phyloP scores from a whole-genome alignment of 2,329 filamentous ascomycete species.

The Zopfia rhizophila region DNA sequence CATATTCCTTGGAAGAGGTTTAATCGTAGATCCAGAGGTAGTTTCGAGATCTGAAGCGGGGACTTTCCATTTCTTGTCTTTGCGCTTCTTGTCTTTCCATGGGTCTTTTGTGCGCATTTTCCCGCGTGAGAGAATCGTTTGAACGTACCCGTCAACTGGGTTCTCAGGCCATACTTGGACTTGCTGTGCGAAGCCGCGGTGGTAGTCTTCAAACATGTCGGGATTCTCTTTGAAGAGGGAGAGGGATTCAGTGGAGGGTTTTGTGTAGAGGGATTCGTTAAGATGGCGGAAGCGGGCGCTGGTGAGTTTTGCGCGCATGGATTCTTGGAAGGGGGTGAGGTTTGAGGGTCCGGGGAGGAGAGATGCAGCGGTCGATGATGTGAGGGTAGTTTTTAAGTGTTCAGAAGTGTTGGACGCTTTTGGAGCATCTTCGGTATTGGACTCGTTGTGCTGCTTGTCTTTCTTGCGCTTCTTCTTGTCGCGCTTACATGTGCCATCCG shows the following conservation, averaged over 20 bases:
- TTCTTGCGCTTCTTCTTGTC: constrained; percentile 50
- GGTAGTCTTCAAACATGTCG: constrained; percentile 95
- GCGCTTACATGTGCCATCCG: constrained; percentile 28
- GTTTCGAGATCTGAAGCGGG: constrained; percentile 20
- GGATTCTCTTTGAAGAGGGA: constrained; percentile 84
- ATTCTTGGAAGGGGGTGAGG: constrained; percentile 90
- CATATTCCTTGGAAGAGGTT: constrained; percentile 75
- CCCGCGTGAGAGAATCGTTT: constrained; percentile 74
- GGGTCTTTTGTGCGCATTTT: constrained; percentile 56
- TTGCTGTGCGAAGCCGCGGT: constrained; percentile 94
- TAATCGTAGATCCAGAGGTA: constrained; percentile 25
- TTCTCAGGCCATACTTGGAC: constrained; percentile 97
- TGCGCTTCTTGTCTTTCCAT: constrained; percentile 54
- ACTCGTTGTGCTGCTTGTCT: constrained; percentile 30
- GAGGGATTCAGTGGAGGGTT: constrained; percentile 84
- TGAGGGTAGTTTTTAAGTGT: too few species aligned
- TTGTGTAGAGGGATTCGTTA: constrained; percentile 96
- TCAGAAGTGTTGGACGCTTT: constrained; percentile 52
- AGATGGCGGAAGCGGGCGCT: constrained; percentile 97
- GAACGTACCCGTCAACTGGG: constrained; percentile 88
- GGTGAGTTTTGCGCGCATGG: constrained; percentile 94
- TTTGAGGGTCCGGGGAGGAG: constrained; percentile 60
- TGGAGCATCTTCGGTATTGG: constrained; percentile 24
- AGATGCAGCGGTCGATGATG: constrained; percentile 37
- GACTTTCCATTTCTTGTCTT: constrained; percentile 39